Conservation (phyloP, 148 eudicot genomes). For the Suaeda aralocaspica region DNA sequence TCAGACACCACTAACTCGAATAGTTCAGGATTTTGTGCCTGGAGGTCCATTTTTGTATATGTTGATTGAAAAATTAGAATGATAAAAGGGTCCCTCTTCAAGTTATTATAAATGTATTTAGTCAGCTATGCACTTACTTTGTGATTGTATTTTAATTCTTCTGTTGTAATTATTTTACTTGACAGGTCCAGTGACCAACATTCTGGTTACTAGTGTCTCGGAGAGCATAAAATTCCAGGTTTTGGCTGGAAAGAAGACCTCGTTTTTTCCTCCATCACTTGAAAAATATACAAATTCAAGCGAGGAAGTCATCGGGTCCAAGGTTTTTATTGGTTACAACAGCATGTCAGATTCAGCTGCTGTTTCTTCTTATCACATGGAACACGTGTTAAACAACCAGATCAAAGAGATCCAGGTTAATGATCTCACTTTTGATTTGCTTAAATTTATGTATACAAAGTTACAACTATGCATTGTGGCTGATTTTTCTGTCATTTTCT, state of each 20-base stretch:
- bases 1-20: no score
- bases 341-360: conserved; percentile 29
- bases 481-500: conserved; percentile 1
- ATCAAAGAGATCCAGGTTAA: conserved; percentile 75
- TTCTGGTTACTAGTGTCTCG: conserved; percentile 49
- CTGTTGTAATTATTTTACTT: conserved; percentile 3
- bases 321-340: conserved; percentile 37
- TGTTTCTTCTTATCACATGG: conserved; percentile 47
- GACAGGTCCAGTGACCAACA: conserved; percentile 81
- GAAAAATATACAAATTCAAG: conserved; percentile 57
- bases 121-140: no score
- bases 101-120: no score
- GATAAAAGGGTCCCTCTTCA: no score
- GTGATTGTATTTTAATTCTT: no score
- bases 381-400: conserved; percentile 61
- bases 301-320: conserved; percentile 49
- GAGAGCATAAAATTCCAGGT: conserved; percentile 39
- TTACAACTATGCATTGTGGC: neutral
- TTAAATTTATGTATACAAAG: no score
- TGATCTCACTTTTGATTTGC: neutral
- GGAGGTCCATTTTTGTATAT: no score
- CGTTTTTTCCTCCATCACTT: conserved; percentile 57
- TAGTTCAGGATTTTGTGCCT: no score
- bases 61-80: no score
- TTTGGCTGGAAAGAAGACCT: conserved; percentile 38